Evolutionary conservation across 2,329 filamentous ascomycete genomes (phyloP).

Genomic region (Pestalotiopsis sp.): DNA sequence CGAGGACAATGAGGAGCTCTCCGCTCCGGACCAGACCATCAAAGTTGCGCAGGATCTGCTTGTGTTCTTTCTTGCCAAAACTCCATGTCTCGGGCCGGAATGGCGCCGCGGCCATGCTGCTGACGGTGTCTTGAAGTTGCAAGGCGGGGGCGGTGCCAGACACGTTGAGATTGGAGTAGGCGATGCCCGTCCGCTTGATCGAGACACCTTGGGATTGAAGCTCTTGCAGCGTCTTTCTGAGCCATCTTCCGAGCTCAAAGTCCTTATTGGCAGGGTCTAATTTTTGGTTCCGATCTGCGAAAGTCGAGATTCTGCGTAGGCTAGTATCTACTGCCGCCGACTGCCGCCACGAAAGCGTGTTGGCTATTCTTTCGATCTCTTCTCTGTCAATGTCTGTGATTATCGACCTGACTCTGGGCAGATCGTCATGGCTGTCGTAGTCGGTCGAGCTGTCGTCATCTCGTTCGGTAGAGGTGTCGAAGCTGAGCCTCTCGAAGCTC

Average conservation of each 20-base stretch:
- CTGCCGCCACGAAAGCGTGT: background rate
- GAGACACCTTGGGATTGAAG: slow-evolving; percentile 59
- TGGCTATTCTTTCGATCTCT: slow-evolving; percentile 6
- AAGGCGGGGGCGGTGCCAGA: slow-evolving; percentile 68
- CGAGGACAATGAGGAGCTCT: slow-evolving; percentile 52
- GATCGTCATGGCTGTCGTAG: background rate
- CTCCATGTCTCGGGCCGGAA: slow-evolving; percentile 60
- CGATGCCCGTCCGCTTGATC: slow-evolving; percentile 58
- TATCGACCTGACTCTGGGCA: background rate
- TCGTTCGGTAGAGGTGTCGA: background rate
- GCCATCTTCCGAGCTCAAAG: slow-evolving; percentile 47
- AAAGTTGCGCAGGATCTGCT: slow-evolving; percentile 65
- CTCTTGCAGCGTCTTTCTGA: slow-evolving; percentile 38
- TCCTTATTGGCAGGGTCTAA: slow-evolving; percentile 39
- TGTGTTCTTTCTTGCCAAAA: slow-evolving; percentile 46
- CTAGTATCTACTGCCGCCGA: background rate
- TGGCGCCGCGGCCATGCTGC: slow-evolving; percentile 59
- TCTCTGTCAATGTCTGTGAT: background rate
- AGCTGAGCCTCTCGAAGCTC: background rate
- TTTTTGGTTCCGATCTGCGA: slow-evolving; percentile 28
- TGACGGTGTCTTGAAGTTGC: slow-evolving; percentile 70
- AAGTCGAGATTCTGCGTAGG: background rate
- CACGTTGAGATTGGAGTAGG: slow-evolving; percentile 67
- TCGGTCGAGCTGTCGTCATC: slow-evolving; percentile 3
- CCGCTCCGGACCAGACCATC: slow-evolving; percentile 66